phyloP scores from a whole-genome alignment of 2,329 filamentous ascomycete genomes.

The Aspergillus sp. region DNA sequence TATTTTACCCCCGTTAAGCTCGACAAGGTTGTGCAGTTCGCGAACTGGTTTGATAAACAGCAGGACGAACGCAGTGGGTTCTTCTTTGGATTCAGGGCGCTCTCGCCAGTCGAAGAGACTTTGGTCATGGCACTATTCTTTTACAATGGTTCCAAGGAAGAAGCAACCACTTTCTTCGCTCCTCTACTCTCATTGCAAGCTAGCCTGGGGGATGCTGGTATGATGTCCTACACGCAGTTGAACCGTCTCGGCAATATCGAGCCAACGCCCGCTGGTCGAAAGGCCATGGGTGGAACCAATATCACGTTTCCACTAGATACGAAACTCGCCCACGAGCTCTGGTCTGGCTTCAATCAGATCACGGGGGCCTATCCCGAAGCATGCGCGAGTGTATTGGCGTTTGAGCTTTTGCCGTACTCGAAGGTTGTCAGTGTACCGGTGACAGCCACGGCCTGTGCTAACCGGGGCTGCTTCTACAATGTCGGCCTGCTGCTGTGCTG shows the following conservation, averaged over 20 bases:
- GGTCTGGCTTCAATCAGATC: not conserved
- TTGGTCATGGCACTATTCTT: not conserved
- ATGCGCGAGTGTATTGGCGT: not conserved
- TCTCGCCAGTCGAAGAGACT: too few species aligned
- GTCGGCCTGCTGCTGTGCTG: not conserved
- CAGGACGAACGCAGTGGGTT: not conserved
- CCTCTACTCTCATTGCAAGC: not conserved
- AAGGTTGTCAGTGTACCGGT: not conserved
- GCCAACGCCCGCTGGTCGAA: too few species aligned
- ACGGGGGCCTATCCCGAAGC: not conserved
- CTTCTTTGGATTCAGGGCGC: not conserved
- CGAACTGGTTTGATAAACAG: not conserved
- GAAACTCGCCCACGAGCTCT: not conserved
- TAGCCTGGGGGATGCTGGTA: not conserved
- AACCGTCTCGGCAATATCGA: not conserved
- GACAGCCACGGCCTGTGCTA: not conserved
- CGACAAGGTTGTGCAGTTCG: not conserved
- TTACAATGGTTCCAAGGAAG: not conserved
- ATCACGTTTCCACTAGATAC: not conserved
- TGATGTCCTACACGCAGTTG: not conserved
- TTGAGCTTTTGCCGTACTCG: not conserved
- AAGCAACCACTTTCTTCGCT: not conserved
- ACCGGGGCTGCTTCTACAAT: not conserved
- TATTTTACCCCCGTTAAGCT: not conserved
- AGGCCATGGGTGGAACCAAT: not conserved